A percentile compares a stretch with the other conserved stretches of the same genome.
phyloP scores from a whole-genome alignment of 2,329 filamentous ascomycete genomes.

The Polytolypa hystricis region DNA sequence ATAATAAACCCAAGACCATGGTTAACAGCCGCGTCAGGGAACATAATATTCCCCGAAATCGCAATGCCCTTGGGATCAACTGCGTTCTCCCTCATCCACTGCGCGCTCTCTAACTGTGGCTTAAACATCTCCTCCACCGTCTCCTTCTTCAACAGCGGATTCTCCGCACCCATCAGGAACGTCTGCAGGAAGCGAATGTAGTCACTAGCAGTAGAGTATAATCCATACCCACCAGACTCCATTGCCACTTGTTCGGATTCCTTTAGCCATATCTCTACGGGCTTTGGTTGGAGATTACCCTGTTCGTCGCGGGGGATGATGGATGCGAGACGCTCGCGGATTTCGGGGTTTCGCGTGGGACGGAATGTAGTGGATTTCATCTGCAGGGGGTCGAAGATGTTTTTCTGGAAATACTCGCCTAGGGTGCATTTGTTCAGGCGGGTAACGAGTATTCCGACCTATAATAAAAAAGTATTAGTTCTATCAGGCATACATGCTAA shows the following conservation, averaged over 20 bases:
- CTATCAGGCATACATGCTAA: background rate
- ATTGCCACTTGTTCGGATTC: background rate
- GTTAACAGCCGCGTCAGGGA: background rate
- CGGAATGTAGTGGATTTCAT: background rate
- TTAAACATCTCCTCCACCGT: background rate
- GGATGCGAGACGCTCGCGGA: background rate
- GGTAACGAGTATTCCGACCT: conserved; percentile 23
- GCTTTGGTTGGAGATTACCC: no score
- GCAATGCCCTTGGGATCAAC: background rate
- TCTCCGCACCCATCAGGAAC: background rate
- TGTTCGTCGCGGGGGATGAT: background rate
- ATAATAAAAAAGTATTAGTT: no score
- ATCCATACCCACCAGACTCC: background rate
- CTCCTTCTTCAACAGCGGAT: background rate
- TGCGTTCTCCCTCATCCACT: background rate
- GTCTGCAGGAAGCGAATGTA: background rate
- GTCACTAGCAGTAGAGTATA: background rate
- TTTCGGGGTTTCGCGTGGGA: background rate
- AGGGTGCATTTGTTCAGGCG: background rate
- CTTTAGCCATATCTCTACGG: background rate
- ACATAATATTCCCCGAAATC: background rate
- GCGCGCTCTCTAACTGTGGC: background rate
- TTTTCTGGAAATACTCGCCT: background rate
- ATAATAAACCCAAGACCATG: background rate
- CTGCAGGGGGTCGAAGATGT: conserved; percentile 1